Base-by-base conservation (phyloP, 768 basidiomycete genomes). In the Hydnomerulius pinastri region DNA sequence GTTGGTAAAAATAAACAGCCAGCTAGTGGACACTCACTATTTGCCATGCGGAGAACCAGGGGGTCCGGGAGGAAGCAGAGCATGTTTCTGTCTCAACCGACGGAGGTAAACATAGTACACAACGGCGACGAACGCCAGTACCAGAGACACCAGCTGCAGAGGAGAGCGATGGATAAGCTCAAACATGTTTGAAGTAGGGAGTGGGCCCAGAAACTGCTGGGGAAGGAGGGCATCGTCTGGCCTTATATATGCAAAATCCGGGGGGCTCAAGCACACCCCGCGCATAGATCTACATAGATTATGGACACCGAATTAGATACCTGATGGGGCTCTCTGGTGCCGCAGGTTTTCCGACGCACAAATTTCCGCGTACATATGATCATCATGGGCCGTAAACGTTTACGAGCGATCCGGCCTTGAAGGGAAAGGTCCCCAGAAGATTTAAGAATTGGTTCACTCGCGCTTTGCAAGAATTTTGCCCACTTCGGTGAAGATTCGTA, bases 51-150 rank as follows among this genome's bases (percentile, higher is more conserved):
- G 60, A 1, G 57, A 56, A 17, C 54, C 60, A 25, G 57, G 37
- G 2, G 60, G 60, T 6, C 60, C 60, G 1, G 60, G 60, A 27
- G 60, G 60, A 4, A 62, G 50, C 2, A 56, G 52, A 0, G 51
- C 44, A 33, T 59, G 27, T 6, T 54, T 62, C 10, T 21, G 41
- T 17, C 6, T 44, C 10, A 37, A 39, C 13, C 47, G 47, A 29
- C 27, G 42, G 24, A 18, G 45, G 15, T 51, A 28, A 11, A 62
- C 17, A 2, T 56, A 37, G 36, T 56, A 59, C 13, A 27, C 45
- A 6, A 33, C 44, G 0, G 17, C 30, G 27, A 48, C 12, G 20
- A 43, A 9, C 12, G 7, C 37, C 3, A 41, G 2, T 20, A 39
- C 29, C 6, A 62, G 12, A 2, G 27, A 41, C 4, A 33, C 39